Evolutionary conservation across 2,329 filamentous ascomycete species (phyloP).

Genomic region (Sporothrix sp.): DNA sequence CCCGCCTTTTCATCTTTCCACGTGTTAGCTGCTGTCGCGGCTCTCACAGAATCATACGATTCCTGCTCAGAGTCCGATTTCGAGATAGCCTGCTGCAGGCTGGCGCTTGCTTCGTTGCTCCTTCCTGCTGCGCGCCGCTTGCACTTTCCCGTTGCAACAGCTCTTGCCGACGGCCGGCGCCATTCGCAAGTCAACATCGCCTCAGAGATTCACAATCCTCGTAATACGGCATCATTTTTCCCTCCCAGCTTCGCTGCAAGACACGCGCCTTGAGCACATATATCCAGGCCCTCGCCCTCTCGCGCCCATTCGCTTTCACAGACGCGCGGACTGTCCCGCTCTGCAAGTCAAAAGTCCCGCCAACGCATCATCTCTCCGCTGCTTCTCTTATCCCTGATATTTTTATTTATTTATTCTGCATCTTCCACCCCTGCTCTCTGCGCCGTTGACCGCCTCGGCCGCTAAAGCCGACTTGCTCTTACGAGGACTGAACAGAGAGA

Average conservation of each 20-base stretch:
- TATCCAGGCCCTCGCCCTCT: neutral
- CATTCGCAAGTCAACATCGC: neutral
- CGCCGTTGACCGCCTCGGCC: neutral
- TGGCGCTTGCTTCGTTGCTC: neutral
- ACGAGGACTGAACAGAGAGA: neutral
- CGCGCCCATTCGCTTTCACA: neutral
- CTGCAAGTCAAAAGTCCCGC: no score
- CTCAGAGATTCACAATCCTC: neutral
- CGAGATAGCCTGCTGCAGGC: neutral
- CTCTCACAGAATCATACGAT: slow-evolving; percentile 3
- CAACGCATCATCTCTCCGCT: no score
- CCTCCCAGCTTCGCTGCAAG: no score
- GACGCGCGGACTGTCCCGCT: neutral
- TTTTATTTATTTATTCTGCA: no score
- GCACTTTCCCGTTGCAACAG: neutral
- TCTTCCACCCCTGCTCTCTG: neutral
- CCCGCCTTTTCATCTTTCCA: neutral
- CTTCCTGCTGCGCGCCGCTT: slow-evolving; percentile 2
- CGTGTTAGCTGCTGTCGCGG: neutral
- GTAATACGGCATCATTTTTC: no score
- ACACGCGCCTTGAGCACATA: no score
- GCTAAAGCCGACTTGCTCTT: neutral
- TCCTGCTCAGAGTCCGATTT: neutral
- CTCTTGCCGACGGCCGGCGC: neutral
- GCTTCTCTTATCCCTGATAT: no score